phyloP scores from a whole-genome alignment of 441 rosid species.

The Populus hybrid region DNA sequence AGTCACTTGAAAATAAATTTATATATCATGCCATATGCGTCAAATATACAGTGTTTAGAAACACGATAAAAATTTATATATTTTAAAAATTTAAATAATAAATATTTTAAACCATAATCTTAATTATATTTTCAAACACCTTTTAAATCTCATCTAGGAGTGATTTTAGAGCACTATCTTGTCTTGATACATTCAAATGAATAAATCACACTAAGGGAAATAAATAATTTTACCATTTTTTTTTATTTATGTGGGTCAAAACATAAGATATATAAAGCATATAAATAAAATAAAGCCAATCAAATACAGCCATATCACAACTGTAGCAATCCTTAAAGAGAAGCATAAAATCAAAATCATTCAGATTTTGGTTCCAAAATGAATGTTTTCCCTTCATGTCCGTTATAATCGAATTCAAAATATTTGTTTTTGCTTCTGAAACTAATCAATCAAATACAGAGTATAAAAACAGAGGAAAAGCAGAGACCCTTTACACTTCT shows the following conservation, averaged over 20 bases:
- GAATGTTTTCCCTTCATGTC: neutral
- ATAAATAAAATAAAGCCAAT: neutral
- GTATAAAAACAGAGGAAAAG: conserved; percentile 30
- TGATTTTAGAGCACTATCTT: too few species aligned
- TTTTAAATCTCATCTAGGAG: accelerated
- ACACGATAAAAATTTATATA: accelerated
- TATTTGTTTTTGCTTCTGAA: neutral
- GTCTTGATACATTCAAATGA: too few species aligned
- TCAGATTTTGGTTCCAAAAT: neutral
- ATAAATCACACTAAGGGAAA: too few species aligned
- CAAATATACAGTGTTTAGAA: accelerated
- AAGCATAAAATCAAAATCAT: neutral
- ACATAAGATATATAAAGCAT: neutral
- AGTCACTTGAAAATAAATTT: too few species aligned
- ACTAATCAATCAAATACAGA: conserved; percentile 10
- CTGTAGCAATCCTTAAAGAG: neutral
- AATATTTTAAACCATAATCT: too few species aligned
- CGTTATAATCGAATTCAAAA: neutral
- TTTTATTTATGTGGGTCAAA: neutral
- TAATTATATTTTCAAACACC: too few species aligned
- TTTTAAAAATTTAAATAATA: too few species aligned
- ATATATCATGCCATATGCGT: accelerated
- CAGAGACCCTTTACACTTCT: conserved; percentile 7
- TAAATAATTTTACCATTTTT: too few species aligned
- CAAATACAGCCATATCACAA: neutral